Percentiles rank a stretch among this genome's conserved stretches.
phyloP scores from a whole-genome alignment of 2,329 filamentous ascomycete species.

The Fusarium chuoi region DNA sequence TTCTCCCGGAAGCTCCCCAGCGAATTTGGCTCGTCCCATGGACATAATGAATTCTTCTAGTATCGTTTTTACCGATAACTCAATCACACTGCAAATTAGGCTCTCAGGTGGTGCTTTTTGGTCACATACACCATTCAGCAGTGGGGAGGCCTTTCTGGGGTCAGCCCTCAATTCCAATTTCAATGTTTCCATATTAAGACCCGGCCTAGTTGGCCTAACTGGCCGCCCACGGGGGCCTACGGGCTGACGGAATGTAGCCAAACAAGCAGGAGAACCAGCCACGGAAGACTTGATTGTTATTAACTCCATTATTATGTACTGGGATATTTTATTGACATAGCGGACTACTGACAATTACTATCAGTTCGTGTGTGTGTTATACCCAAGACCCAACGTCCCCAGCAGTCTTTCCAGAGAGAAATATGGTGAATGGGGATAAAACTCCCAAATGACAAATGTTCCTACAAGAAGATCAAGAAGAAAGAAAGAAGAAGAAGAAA shows the following conservation, averaged over 20 bases:
- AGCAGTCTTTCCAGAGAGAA: not conserved
- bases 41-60: constrained; percentile 5
- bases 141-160: constrained; percentile 28
- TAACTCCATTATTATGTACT: not conserved
- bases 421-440: not conserved
- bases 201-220: constrained; percentile 37
- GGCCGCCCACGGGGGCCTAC: constrained; percentile 36
- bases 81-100: constrained; percentile 19
- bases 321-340: constrained; percentile 7
- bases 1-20: constrained; percentile 2
- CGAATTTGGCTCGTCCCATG: not conserved
- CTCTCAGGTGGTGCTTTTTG: not conserved
- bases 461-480: not conserved
- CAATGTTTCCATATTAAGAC: constrained; percentile 33
- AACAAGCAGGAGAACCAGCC: constrained; percentile 13
- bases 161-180: constrained; percentile 41
- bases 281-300: not conserved
- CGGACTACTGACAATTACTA: not conserved
- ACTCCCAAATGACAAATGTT: not conserved
- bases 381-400: not conserved
- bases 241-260: constrained; percentile 28
- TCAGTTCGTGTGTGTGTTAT: not conserved
- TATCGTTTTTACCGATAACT: constrained; percentile 26
- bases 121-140: constrained; percentile 10
- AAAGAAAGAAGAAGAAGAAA: not conserved